Percentiles rank a stretch among this genome's conserved stretches.
phyloP scores from a whole-genome alignment of 2,329 filamentous ascomycete genomes.

The Aspergillus cejpii region DNA sequence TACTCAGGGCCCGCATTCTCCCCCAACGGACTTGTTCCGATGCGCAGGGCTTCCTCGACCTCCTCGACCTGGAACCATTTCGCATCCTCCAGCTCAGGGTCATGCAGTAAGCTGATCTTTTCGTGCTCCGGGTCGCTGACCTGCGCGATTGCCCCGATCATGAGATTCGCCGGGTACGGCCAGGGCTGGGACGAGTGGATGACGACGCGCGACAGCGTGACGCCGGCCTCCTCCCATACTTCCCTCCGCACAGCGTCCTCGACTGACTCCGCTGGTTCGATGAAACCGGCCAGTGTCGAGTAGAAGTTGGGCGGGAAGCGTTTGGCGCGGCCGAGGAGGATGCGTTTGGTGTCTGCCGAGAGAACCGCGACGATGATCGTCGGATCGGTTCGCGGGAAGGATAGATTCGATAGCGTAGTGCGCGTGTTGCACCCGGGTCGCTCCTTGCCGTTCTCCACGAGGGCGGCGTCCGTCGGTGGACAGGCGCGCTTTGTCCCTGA shows the following conservation, averaged over 20 bases:
- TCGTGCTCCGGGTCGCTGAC: slow-evolving; percentile 69
- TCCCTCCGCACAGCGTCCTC: slow-evolving; percentile 78
- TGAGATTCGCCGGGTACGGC: slow-evolving; percentile 77
- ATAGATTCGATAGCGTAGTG: slow-evolving; percentile 79
- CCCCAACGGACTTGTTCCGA: slow-evolving; percentile 61
- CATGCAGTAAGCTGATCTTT: slow-evolving; percentile 72
- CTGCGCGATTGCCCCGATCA: slow-evolving; percentile 85
- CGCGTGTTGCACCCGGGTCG: slow-evolving; percentile 72
- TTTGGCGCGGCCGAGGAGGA: slow-evolving; percentile 79
- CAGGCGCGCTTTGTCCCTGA: slow-evolving; percentile 42
- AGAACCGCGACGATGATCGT: slow-evolving; percentile 94
- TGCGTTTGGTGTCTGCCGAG: slow-evolving; percentile 65
- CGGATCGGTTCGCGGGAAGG: slow-evolving; percentile 86
- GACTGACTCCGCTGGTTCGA: slow-evolving; percentile 77
- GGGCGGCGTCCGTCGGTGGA: slow-evolving; percentile 40
- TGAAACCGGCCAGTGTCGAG: slow-evolving; percentile 78
- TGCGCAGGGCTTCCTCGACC: slow-evolving; percentile 63
- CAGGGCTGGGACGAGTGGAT: slow-evolving; percentile 81
- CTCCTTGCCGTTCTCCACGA: slow-evolving; percentile 26
- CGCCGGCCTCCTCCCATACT: slow-evolving; percentile 80
- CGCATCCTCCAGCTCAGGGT: slow-evolving; percentile 84
- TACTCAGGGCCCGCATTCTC: slow-evolving; percentile 60
- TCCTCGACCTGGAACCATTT: slow-evolving; percentile 83
- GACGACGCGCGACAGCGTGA: slow-evolving; percentile 67
- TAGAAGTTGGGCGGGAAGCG: slow-evolving; percentile 82